These are phyloP conservation scores for Neocallimastix lanati DNA, from an alignment of 192 early-diverging fungal species.

Conservation along the genomic window DNA sequence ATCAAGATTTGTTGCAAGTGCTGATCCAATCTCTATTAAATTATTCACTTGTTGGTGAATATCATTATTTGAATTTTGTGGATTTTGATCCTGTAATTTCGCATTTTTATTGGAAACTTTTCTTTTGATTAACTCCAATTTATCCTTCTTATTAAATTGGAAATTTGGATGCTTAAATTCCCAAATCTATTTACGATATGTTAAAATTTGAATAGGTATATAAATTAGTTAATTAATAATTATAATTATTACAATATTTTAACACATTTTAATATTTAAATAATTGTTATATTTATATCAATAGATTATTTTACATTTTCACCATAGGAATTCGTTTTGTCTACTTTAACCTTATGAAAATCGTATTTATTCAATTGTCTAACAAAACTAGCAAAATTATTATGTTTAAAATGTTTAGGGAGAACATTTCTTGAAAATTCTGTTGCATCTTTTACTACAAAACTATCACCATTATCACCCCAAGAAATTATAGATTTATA, in stretches of 20 bases:
- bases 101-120: background rate
- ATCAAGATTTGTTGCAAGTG: background rate
- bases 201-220: no score
- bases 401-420: conserved; percentile 80
- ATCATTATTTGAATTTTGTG: background rate
- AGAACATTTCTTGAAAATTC: conserved; percentile 60
- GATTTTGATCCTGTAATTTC: background rate
- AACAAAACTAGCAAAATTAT: conserved; percentile 6
- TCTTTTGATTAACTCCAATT: background rate
- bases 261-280: no score
- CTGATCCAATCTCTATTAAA: background rate
- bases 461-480: conserved; percentile 66
- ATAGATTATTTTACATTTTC: conserved; percentile 23
- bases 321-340: conserved; percentile 14
- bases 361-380: conserved; percentile 70
- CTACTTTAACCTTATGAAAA: conserved; percentile 48
- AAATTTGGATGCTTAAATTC: conserved; percentile 53
- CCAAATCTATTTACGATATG: no score
- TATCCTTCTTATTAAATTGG: conserved; percentile 4
- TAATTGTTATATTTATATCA: background rate
- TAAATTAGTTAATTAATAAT: no score
- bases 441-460: conserved; percentile 70
- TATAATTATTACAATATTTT: no score
- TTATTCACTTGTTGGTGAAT: background rate
- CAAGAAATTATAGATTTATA: conserved; percentile 40